Evolutionary conservation across 371 early-diverging fungal species (phyloP), one percentile per base, ranked within the genome.

Genomic region (Apophysomyces elegans): DNA sequence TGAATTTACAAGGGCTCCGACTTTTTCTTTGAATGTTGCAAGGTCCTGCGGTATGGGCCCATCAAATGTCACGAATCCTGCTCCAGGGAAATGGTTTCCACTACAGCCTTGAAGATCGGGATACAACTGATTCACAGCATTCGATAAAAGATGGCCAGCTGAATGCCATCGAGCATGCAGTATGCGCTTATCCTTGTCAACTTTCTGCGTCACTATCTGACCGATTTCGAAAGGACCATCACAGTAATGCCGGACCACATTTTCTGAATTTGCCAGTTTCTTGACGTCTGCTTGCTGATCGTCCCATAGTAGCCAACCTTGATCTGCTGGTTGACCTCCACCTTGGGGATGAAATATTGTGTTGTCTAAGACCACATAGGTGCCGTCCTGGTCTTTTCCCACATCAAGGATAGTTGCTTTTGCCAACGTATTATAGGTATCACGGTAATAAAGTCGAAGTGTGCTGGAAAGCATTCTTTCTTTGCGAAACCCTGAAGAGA

Each of bases 141-240:
- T 50, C 8, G 54, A 16, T 3, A 50, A 26, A n/a, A 50, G 54
- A 50, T 50, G 54, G 21, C 54, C 54, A 7, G 54, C 54, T 7
- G 54, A 50, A 50, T 50, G 54, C 54, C 54, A 50, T 16, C 54
- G 54, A 5, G 54, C 54, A 11, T 50, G 54, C 54, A 50, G 2
- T 21, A 21, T 4, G 21, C 54, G 54, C 21, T 50, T 50, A 0
- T 50, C 54, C 21, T 50, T 16, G 21, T 50, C 54, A 16, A 50
- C 54, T 50, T 21, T 16, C 21, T 26, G 54, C 9, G 54, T 50
- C 4, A 50, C 54, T 21, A 26, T 50, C 21, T 50, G 54, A 21
- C 54, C 54, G 8, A 50, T 21, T 50, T 50, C 54, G 21, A 50
- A 50, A n/a, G 54, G 5, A 7, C 54, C 54, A 18, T 50, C 54